Evolutionary conservation across 108 stramenopile species (phyloP), one percentile per base, ranked within the genome.

Genomic region (Discostella stelligeroides): DNA sequence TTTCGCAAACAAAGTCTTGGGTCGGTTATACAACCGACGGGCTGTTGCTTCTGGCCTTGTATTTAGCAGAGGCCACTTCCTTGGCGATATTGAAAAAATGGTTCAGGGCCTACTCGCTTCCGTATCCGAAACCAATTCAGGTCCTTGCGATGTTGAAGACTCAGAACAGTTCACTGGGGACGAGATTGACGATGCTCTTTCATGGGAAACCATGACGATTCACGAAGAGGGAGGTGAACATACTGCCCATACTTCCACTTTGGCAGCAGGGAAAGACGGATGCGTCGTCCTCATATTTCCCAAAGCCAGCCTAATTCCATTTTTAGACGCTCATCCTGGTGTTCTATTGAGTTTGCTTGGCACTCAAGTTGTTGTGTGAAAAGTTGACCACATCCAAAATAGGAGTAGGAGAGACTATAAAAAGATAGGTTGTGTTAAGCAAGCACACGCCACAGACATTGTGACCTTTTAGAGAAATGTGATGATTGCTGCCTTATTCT

Each of bases 71-170:
- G 92, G 92, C 9, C 92, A 94, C 64, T 91, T 94, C 54, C 80
- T 94, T 53, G 92, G 92, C 9, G 92, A 94, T 63, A 84, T 94
- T 10, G 90, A 90, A 18, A 94, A 89, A 48, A 94, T 94, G 92
- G 86, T 94, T 6, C 85, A 85, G 18, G 89, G 88, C 5, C 63
- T 89, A 39, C 68, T 92, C 4, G 80, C 83, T 3, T 72, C 78
- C 8, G 53, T 45, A 14, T 37, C 54, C 30, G 80, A 82, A 27
- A 78, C 79, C 30, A 51, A 58, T 4, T 65, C 68, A 0, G 55
- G 48, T 29, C 49, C 28, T 15, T 73, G 25, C 5, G 60, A 55
- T 11, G 17, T 56, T 7, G 54, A 81, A 4, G 63, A 38, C 17
- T 15, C 37, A 68, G 59, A 41, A 0, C 74, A 72, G 12, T 42